Conservation (phyloP, 495 filamentous ascomycete species). For the Neurospora sp. region DNA sequence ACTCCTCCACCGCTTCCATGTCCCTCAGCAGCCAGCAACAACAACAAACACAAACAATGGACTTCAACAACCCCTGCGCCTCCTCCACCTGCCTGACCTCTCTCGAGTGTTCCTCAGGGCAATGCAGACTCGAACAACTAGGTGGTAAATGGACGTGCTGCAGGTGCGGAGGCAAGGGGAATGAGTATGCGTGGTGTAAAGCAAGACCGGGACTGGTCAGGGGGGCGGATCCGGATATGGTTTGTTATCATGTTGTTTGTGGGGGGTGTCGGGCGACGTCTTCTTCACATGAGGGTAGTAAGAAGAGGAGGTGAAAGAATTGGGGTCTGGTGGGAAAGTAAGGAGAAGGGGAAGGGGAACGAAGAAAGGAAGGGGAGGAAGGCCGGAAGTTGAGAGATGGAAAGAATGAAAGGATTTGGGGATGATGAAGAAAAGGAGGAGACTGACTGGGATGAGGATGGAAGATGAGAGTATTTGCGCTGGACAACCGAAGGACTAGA, state of each 20-base stretch:
- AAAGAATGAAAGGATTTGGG: too few relatives aligned
- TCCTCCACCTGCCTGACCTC: constrained; percentile 31
- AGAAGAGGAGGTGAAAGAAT: neutral
- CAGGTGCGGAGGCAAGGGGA: constrained; percentile 30
- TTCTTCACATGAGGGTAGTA: neutral
- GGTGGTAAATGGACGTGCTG: constrained; percentile 35
- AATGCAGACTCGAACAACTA: constrained; percentile 33
- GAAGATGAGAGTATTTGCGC: too few relatives aligned
- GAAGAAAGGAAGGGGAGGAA: too few relatives aligned
- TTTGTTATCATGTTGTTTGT: constrained; percentile 30
- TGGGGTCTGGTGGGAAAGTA: neutral
- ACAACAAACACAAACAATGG: constrained; percentile 7
- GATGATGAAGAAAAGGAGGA: too few relatives aligned
- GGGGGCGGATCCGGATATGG: constrained; percentile 32
- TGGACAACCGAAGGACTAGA: too few relatives aligned
- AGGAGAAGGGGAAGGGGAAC: neutral
- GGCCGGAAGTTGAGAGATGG: too few relatives aligned
- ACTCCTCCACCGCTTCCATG: neutral
- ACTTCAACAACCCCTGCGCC: constrained; percentile 32
- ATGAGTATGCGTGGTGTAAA: constrained; percentile 16
- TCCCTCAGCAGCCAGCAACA: neutral
- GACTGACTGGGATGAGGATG: too few relatives aligned
- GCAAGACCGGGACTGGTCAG: constrained; percentile 14
- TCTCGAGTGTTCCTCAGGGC: constrained; percentile 31
- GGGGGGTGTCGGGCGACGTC: constrained; percentile 12